phyloP scores from a whole-genome alignment of 495 filamentous ascomycete species.

The Penicillium maclennaniae region DNA sequence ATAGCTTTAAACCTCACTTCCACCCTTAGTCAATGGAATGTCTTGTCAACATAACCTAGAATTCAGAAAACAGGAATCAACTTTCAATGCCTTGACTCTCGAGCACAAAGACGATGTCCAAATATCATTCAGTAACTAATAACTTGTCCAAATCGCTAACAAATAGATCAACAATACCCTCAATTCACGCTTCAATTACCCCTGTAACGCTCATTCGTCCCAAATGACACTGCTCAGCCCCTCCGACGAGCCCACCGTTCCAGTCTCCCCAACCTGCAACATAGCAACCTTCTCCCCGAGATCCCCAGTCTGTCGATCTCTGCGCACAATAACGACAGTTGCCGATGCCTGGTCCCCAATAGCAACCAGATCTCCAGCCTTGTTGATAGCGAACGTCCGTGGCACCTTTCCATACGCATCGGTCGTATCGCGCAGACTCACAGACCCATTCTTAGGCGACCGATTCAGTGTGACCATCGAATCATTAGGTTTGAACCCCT shows the following conservation, averaged over 20 bases:
- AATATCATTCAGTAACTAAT: too few species aligned
- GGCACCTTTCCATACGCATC: constrained; percentile 58
- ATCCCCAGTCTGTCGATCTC: constrained; percentile 52
- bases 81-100: too few species aligned
- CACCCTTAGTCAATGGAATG: too few species aligned
- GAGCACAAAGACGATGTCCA: too few species aligned
- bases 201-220: constrained; percentile 43
- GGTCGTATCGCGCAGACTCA: constrained; percentile 47
- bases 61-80: too few species aligned
- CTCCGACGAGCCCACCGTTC: constrained; percentile 35
- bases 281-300: constrained; percentile 49
- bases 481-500: constrained; percentile 31
- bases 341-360: constrained; percentile 58
- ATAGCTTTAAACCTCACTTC: too few species aligned
- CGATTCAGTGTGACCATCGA: constrained; percentile 34
- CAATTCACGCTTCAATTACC: neutral
- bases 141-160: too few species aligned
- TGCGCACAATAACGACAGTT: constrained; percentile 56
- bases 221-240: constrained; percentile 59
- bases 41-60: too few species aligned
- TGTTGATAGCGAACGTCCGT: constrained; percentile 63
- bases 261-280: constrained; percentile 33
- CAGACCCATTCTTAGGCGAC: constrained; percentile 37
- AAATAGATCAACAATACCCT: too few species aligned
- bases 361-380: constrained; percentile 55